Evolutionary conservation across 352 stramenopile species (phyloP).

Genomic region (Phytophthora fragariaefolia): DNA sequence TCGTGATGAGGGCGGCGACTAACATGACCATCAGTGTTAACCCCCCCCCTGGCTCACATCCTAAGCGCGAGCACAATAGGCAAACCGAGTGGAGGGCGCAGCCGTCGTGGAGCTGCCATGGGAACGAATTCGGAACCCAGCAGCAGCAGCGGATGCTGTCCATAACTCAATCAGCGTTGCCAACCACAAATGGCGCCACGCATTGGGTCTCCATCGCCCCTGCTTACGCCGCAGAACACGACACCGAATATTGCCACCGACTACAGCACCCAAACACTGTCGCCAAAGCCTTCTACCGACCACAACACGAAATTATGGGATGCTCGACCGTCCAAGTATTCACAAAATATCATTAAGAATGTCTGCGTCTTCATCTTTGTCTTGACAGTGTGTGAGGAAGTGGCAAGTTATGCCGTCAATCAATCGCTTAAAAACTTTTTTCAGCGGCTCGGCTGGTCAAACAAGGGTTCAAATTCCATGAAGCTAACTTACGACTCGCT

Average conservation of each 20-base stretch:
- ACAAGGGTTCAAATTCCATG: slow-evolving; percentile 61
- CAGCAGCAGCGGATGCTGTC: neutral
- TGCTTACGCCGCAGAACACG: slow-evolving; percentile 14
- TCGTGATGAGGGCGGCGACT: neutral
- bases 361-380: slow-evolving; percentile 70
- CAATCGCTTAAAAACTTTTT: slow-evolving; percentile 76
- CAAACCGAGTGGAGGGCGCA: neutral
- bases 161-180: slow-evolving; percentile 21
- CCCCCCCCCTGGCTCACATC: slow-evolving; percentile 9
- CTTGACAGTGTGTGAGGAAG: slow-evolving; percentile 49
- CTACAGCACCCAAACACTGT: slow-evolving; percentile 26
- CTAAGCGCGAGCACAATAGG: neutral
- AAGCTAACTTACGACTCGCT: slow-evolving; percentile 74
- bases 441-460: slow-evolving; percentile 61
- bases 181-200: slow-evolving; percentile 22
- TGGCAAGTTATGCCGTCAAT: slow-evolving; percentile 67
- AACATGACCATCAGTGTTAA: neutral
- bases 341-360: slow-evolving; percentile 60
- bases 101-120: neutral
- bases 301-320: slow-evolving; percentile 52
- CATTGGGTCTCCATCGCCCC: slow-evolving; percentile 17
- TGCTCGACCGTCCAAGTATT: slow-evolving; percentile 52
- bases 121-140: slow-evolving; percentile 12
- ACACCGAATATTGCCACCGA: slow-evolving; percentile 30
- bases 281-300: slow-evolving; percentile 9